A percentile compares a stretch with the other conserved stretches of the same genome.
phyloP scores from a whole-genome alignment of 345 rosid species.

The Combretum micranthum region DNA sequence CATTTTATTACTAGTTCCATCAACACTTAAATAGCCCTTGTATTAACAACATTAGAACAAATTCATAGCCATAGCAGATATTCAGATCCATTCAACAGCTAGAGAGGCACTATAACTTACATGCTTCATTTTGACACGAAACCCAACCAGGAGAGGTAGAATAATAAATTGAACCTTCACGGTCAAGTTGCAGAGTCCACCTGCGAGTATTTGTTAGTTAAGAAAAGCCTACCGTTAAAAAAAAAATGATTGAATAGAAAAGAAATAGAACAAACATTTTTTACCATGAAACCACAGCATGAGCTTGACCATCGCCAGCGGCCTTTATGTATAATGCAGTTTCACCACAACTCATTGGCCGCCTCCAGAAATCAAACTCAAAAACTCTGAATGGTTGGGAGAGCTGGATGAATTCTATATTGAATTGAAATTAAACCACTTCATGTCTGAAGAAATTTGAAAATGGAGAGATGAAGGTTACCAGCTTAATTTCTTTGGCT shows the following conservation, averaged over 20 bases:
- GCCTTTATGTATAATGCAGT: constrained; percentile 49
- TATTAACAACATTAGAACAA: too few species aligned
- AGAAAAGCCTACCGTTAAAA: background rate
- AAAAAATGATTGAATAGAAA: background rate
- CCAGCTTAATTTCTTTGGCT: constrained; percentile 62
- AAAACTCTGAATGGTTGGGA: constrained; percentile 86
- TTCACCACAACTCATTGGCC: constrained; percentile 66
- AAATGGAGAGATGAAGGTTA: constrained; percentile 21
- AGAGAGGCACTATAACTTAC: constrained; percentile 26
- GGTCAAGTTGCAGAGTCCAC: constrained; percentile 95
- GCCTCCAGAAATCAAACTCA: constrained; percentile 94
- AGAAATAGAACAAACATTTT: constrained; percentile 5
- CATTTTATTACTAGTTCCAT: too few species aligned
- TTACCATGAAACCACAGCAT: constrained; percentile 88
- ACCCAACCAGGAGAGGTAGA: constrained; percentile 93
- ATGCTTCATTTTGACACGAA: constrained; percentile 29
- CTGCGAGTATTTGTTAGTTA: constrained; percentile 24
- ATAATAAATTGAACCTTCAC: constrained; percentile 71
- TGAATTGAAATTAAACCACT: constrained; percentile 29
- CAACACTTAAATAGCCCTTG: too few species aligned
- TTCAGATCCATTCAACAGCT: background rate
- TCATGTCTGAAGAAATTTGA: constrained; percentile 13
- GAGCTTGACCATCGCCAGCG: constrained; percentile 47
- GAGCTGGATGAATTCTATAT: constrained; percentile 54
- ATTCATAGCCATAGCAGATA: too few species aligned